Conservation (phyloP, 768 basidiomycete genomes). For the Punctularia strigosozonata region DNA sequence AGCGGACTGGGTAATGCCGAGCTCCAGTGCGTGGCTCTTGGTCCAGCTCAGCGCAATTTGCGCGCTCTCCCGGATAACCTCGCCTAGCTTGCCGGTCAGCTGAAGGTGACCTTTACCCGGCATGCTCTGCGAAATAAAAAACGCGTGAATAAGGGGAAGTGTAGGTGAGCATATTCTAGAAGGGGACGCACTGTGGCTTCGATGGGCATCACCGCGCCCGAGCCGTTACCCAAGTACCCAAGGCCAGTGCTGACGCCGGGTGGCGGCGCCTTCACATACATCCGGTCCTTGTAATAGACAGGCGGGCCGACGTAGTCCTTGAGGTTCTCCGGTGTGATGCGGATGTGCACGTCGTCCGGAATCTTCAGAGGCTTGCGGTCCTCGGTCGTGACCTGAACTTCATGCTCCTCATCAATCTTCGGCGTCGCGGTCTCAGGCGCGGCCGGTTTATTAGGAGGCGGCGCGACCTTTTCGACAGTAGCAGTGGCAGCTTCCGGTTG, state of each 20-base stretch:
- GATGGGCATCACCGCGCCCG: slow-evolving; percentile 93
- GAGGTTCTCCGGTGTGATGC: slow-evolving; percentile 76
- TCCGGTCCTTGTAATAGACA: slow-evolving; percentile 87
- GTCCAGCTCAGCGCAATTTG: slow-evolving; percentile 94
- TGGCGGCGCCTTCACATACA: slow-evolving; percentile 74
- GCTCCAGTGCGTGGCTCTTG: slow-evolving; percentile 77
- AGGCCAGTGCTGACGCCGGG: slow-evolving; percentile 91
- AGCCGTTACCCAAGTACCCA: slow-evolving; percentile 93
- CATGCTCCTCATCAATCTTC: slow-evolving; percentile 16
- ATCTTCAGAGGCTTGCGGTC: slow-evolving; percentile 73
- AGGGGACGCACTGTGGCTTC: slow-evolving; percentile 71
- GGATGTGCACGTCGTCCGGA: slow-evolving; percentile 66
- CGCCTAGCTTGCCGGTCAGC: slow-evolving; percentile 93
- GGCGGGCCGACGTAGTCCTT: slow-evolving; percentile 97
- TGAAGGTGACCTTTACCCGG: slow-evolving; percentile 90
- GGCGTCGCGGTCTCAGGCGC: slow-evolving; percentile 14
- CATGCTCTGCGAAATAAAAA: slow-evolving; percentile 76
- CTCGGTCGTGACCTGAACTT: slow-evolving; percentile 60
- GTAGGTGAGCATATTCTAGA: not conserved
- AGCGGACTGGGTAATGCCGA: slow-evolving; percentile 68
- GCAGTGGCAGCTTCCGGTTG: too few species aligned
- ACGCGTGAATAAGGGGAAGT: slow-evolving; percentile 3
- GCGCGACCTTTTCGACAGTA: slow-evolving; percentile 42
- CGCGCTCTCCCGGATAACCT: slow-evolving; percentile 93
- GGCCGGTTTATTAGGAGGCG: slow-evolving; percentile 27